Evolutionary conservation across 164 flowering plant genomes (phyloP).

Genomic region (Chimonanthus salicifolius): DNA sequence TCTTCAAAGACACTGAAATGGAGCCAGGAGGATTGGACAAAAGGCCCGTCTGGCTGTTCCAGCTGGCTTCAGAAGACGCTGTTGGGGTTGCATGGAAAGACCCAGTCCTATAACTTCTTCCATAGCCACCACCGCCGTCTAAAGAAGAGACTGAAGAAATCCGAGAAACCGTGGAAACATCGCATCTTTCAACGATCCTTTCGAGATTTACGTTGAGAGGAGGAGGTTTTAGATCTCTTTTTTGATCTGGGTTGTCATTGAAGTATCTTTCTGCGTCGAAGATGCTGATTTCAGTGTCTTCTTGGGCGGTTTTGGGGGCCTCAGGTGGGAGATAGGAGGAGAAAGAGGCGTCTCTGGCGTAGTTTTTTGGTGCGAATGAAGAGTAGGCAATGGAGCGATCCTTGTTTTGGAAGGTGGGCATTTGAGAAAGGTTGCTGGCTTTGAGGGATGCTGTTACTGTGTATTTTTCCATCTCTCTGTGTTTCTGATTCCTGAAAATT

Average conservation of each 20-base stretch:
- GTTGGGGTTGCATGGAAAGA: slow-evolving; percentile 81
- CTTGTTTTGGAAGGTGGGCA: not conserved
- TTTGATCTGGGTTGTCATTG: slow-evolving; percentile 34
- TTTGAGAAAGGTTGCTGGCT: not conserved
- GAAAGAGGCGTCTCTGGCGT: slow-evolving; percentile 30
- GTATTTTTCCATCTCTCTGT: slow-evolving; percentile 1
- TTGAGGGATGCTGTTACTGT: slow-evolving; percentile 10
- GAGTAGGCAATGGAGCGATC: slow-evolving; percentile 6
- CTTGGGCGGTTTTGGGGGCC: slow-evolving; percentile 6
- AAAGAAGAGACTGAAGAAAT: slow-evolving; percentile 50
- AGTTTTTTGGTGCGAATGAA: slow-evolving; percentile 9
- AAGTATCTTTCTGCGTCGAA: slow-evolving; percentile 73
- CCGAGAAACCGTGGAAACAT: slow-evolving; percentile 17
- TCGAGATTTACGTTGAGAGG: not conserved
- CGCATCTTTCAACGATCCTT: slow-evolving; percentile 8
- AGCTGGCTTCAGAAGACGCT: slow-evolving; percentile 86
- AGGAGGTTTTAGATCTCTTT: slow-evolving; percentile 3
- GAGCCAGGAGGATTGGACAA: slow-evolving; percentile 59
- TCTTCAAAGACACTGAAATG: slow-evolving; percentile 29
- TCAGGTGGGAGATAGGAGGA: slow-evolving; percentile 29
- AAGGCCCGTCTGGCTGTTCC: slow-evolving; percentile 92
- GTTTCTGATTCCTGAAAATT: not conserved
- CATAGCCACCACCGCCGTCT: slow-evolving; percentile 25
- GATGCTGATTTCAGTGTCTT: slow-evolving; percentile 57
- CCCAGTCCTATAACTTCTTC: slow-evolving; percentile 37